These are phyloP conservation scores for Angomonas ambiguus DNA, from an alignment of 208 protist species.

Conservation along the genomic window DNA sequence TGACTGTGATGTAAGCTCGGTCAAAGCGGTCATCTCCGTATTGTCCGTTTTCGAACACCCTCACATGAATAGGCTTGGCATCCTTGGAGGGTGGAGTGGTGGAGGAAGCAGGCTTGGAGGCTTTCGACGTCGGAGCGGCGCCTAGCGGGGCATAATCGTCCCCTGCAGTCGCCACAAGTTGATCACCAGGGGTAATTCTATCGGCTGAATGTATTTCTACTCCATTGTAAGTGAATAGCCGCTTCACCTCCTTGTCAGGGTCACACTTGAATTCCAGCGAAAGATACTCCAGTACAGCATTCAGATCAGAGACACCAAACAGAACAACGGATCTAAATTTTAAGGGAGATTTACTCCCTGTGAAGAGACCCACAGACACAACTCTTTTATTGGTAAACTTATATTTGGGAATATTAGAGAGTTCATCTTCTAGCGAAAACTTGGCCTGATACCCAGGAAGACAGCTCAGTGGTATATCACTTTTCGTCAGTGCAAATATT, in stretches of 20 bases:
- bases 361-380: slow-evolving; percentile 10
- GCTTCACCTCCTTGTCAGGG: slow-evolving; percentile 24
- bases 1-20: slow-evolving; percentile 67
- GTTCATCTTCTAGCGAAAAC: slow-evolving; percentile 39
- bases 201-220: slow-evolving; percentile 43
- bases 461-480: slow-evolving; percentile 27
- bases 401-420: slow-evolving; percentile 33
- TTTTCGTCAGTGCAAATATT: neutral
- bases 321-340: slow-evolving; percentile 23
- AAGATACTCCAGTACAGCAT: slow-evolving; percentile 33
- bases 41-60: slow-evolving; percentile 83
- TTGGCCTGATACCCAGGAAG: slow-evolving; percentile 37
- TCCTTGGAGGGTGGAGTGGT: neutral
- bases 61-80: slow-evolving; percentile 54
- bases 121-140: neutral
- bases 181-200: slow-evolving; percentile 36
- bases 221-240: slow-evolving; percentile 63
- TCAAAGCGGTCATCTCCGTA: slow-evolving; percentile 72
- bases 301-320: slow-evolving; percentile 25
- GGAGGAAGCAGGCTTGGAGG: neutral
- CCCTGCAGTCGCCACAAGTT: slow-evolving; percentile 58
- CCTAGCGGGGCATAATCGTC: slow-evolving; percentile 19
- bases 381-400: neutral
- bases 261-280: slow-evolving; percentile 33
- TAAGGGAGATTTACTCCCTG: slow-evolving; percentile 3